Percentiles rank a stretch among this genome's conserved stretches.
phyloP scores from a whole-genome alignment of 108 stramenopile genomes.

The Fragilaria radians region DNA sequence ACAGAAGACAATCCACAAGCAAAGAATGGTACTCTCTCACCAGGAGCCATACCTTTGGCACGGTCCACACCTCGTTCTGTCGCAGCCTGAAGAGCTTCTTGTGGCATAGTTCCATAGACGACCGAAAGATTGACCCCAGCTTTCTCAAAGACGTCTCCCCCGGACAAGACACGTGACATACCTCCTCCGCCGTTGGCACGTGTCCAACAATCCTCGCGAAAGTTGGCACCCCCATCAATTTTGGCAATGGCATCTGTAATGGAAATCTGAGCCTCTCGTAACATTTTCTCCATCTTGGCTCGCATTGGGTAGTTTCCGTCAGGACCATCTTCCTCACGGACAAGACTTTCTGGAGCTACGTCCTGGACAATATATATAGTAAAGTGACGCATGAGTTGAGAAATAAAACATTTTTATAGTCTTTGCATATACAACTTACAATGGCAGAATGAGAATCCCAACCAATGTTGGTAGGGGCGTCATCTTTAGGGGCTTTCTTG shows the following conservation, averaged over 20 bases:
- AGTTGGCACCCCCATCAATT: slow-evolving; percentile 80
- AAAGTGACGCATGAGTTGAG: background rate
- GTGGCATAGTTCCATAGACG: slow-evolving; percentile 88
- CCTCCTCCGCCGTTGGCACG: slow-evolving; percentile 93
- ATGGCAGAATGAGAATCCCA: slow-evolving; percentile 88
- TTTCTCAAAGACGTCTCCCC: slow-evolving; percentile 94
- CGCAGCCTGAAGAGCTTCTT: slow-evolving; percentile 87
- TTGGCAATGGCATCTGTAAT: slow-evolving; percentile 83
- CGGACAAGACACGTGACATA: slow-evolving; percentile 81
- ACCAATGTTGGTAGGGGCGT: slow-evolving; percentile 76
- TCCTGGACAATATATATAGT: slow-evolving; percentile 14
- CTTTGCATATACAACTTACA: slow-evolving; percentile 47
- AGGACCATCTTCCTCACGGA: slow-evolving; percentile 81
- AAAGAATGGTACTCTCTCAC: slow-evolving; percentile 91
- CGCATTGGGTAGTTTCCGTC: slow-evolving; percentile 95
- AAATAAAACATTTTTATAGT: background rate
- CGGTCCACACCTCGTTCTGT: slow-evolving; percentile 92
- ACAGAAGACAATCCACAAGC: slow-evolving; percentile 93
- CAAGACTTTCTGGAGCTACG: slow-evolving; percentile 45
- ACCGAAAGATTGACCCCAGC: slow-evolving; percentile 94
- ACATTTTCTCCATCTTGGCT: slow-evolving; percentile 80
- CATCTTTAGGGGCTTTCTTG: slow-evolving; percentile 48
- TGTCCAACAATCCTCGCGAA: slow-evolving; percentile 88
- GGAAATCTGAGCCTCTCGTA: slow-evolving; percentile 82
- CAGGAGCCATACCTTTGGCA: slow-evolving; percentile 81